Evolutionary conservation across 306 rosid genomes (phyloP).

Genomic region (Pyrus bretschneideri): DNA sequence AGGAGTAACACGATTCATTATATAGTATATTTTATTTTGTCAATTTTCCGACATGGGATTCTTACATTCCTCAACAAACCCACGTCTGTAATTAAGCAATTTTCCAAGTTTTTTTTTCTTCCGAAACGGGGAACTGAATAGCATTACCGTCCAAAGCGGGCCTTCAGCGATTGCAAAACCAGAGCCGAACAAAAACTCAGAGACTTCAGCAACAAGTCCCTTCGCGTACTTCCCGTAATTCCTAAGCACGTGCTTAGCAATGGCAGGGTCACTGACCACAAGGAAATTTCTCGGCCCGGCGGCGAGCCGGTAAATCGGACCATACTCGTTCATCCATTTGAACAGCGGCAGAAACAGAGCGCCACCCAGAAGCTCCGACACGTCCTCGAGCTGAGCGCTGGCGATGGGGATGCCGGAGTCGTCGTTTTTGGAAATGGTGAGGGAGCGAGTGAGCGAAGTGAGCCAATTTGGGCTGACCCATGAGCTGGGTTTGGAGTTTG

Average conservation of each 20-base stretch:
- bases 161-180: constrained; percentile 98
- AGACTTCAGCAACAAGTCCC: constrained; percentile 86
- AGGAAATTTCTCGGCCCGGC: constrained; percentile 91
- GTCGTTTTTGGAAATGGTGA: constrained; percentile 39
- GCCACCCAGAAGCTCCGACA: constrained; percentile 90
- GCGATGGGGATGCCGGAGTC: constrained; percentile 74
- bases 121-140: not conserved
- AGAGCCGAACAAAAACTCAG: constrained; percentile 77
- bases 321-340: constrained; percentile 84
- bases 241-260: constrained; percentile 80
- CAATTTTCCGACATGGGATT: too few relatives aligned
- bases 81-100: not conserved
- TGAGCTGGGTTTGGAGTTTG: constrained; percentile 34
- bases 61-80: not conserved
- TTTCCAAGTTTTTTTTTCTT: not conserved
- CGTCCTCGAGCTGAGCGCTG: constrained; percentile 76
- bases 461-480: constrained; percentile 99
- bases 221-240: constrained; percentile 69
- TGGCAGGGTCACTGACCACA: constrained; percentile 87
- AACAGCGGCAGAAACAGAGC: constrained; percentile 82
- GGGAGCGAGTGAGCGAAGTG: constrained; percentile 59
- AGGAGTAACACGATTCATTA: too few relatives aligned
- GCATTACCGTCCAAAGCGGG: constrained; percentile 87
- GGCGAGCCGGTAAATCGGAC: constrained; percentile 77
- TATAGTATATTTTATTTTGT: too few relatives aligned